Evolutionary conservation across 495 filamentous ascomycete genomes (phyloP), one percentile per base, ranked within the genome.

Genomic region (Penicillium bovifimosum): DNA sequence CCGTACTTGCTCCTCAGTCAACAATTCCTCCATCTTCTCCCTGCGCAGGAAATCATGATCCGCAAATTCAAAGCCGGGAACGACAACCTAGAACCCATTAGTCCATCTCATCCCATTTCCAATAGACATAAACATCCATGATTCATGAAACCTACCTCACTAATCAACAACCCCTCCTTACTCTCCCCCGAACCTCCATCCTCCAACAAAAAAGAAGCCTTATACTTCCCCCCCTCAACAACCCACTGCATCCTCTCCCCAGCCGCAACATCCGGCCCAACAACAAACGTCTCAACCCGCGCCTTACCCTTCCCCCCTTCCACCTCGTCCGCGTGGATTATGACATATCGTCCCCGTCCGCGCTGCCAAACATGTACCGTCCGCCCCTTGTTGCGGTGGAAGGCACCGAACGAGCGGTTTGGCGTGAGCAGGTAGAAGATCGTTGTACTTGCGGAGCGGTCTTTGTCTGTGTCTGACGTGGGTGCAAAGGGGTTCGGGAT

Each of bases 191-290:
- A 13, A 9, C 9, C 11, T 11, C 24, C 29, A 45, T 52, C 43
- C 2, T 43, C 47, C 11, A 59, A n/a, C 41, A 86, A 55, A 64
- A 79, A 83, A 34, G 71, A 83, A 9, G 76, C 77, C 58, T 86
- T 87, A 61, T 74, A 87, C 55, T 78, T 78, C 13, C 81, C 81
- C 2, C 84, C 82, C 41, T 85, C 80, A 17, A 88, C 83, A 55
- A 86, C 73, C 83, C 84, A 86, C 66, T 85, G 83, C 61, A 82
- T 36, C 64, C 59, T 75, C 71, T 86, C 83, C 6, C 81, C 85
- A 14, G 60, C 64, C 7, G 55, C 70, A 5, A 84, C 66, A 55
- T 83, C 63, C 6, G 69, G 71, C 0, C 84, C 86, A 4, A 86
- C 84, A 0, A 81, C 61, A 55, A 85, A 87, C 1, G 70, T 80